Base-by-base conservation (phyloP, 2,329 filamentous ascomycete species). In the Xenoacremonium recifei region DNA sequence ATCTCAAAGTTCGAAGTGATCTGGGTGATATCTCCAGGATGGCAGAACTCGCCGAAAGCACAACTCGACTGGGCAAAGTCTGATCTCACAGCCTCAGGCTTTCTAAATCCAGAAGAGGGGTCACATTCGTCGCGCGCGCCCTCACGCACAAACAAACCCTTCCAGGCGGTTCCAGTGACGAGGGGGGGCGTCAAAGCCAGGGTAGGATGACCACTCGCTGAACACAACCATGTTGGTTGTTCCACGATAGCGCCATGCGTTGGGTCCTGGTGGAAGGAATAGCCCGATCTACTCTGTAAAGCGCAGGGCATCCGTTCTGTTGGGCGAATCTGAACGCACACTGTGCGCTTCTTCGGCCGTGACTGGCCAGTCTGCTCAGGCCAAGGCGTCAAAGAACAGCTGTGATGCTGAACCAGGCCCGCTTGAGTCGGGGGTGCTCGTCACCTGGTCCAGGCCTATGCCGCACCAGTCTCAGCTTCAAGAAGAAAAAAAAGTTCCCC, bases 261-360 rank as follows among this genome's bases (percentile, higher is more conserved):
- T 15, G 38, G 40, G 39, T 44, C 44, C 34, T 18, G 30, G 44
- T 40, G 44, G 43, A 37, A 35, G 35, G 46, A 40, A 51, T 51
- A 49, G 35, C 42, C 51, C 53, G 48, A 55, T 57, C 50, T 48
- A n/a, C n/a, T n/a, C n/a, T n/a, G n/a, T n/a, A 50, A 52, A 57
- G 43, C 48, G 50, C 43, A 48, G 44, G 39, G 45, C 47, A 57
- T 47, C 55, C 53, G 42, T 56, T 44, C 47, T 50, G 43, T 42
- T 55, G 52, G 55, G 45, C 48, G 49, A 23, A 36, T 39, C 39
- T 37, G 36, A 44, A 44, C 33, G 23, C 40, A 30, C 49, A 50
- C 49, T 57, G 53, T 53, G 47, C 33, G 44, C 39, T 39, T 32
- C 34, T 36, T 40, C 31, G 44, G 30, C 27, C 41, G 43, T 57